Base-by-base conservation (phyloP, 352 stramenopile genomes). In the Pythium dissimile region DNA sequence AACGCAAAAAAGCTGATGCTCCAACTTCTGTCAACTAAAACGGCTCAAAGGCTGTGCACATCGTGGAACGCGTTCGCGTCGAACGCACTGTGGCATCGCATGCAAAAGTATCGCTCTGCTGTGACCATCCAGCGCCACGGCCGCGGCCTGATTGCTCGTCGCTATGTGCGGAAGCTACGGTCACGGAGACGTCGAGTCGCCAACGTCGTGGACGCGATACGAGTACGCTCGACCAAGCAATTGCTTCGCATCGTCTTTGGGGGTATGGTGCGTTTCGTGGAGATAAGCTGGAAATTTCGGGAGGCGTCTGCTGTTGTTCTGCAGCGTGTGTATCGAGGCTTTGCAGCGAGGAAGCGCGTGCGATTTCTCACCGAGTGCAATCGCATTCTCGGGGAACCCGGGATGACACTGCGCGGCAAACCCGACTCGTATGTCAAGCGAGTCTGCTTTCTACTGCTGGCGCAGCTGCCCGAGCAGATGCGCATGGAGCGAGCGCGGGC, bases 361-460 rank as follows among this genome's bases (percentile, higher is more conserved):
- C 56, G 53, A 11, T 59, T 72, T 21, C 54, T 73, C 5, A 56
- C 48, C 26, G 63, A 73, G 13, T 84, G 77, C 44, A 59, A 80
- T 24, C 59, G 54, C 30, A 67, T 89, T 26, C 42, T 86, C 5
- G 44, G 62, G 24, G 59, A 67, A 9, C 50, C 59, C 26, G 54
- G 50, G 4, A 53, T 84, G 38, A 69, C 64, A 1, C 42, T 80
- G n/a, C 77, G 73, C 41, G 59, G 47, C 1, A 68, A 79, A n/a
- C 50, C 77, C 3, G 54, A 47, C 20, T 44, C 58, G 6, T 79
- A 83, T 26, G 69, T 85, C 15, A 26, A 83, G 16, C 80, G 72
- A 10, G 67, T 86, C 18, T 87, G 73, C 50, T 77, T 88, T 62
- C 44, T 88, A 8, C 54, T 80, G 0, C 47, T 90, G 15, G 75